phyloP scores from a whole-genome alignment of 2,329 filamentous ascomycete species.

The Fusarium anguioides region DNA sequence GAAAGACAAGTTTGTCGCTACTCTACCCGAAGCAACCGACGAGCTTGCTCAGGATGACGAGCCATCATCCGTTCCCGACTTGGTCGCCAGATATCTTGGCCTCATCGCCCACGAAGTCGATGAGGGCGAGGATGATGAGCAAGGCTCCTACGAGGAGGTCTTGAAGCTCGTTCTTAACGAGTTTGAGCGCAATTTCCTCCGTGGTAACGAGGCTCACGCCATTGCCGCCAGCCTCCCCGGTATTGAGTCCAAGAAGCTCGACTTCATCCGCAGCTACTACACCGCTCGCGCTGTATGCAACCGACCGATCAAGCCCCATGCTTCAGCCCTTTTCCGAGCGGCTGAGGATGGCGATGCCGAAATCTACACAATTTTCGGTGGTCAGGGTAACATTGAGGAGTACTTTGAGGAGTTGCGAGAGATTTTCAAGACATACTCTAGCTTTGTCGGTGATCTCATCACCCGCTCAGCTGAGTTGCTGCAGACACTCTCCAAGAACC shows the following conservation, averaged over 20 bases:
- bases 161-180: constrained; percentile 93
- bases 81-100: constrained; percentile 93
- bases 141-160: constrained; percentile 91
- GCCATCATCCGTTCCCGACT: constrained; percentile 92
- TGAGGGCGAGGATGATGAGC: constrained; percentile 88
- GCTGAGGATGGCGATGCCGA: constrained; percentile 84
- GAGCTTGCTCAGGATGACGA: constrained; percentile 98
- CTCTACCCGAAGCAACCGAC: constrained; percentile 90
- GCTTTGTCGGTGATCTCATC: constrained; percentile 89
- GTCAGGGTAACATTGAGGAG: constrained; percentile 98
- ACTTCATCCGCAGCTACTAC: constrained; percentile 92
- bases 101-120: constrained; percentile 90
- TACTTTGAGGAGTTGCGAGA: constrained; percentile 98
- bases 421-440: constrained; percentile 89
- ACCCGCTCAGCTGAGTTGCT: constrained; percentile 84
- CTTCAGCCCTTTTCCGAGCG: constrained; percentile 91
- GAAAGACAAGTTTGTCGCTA: constrained; percentile 88
- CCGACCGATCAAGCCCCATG: constrained; percentile 88
- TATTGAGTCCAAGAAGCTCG: constrained; percentile 91
- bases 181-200: constrained; percentile 94
- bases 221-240: constrained; percentile 87
- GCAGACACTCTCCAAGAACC: constrained; percentile 84
- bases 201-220: constrained; percentile 96
- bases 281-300: constrained; percentile 85
- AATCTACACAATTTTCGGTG: constrained; percentile 94